Base-by-base conservation (phyloP, 371 early-diverging fungal species). In the Paraphysoderma sedebokerense region DNA sequence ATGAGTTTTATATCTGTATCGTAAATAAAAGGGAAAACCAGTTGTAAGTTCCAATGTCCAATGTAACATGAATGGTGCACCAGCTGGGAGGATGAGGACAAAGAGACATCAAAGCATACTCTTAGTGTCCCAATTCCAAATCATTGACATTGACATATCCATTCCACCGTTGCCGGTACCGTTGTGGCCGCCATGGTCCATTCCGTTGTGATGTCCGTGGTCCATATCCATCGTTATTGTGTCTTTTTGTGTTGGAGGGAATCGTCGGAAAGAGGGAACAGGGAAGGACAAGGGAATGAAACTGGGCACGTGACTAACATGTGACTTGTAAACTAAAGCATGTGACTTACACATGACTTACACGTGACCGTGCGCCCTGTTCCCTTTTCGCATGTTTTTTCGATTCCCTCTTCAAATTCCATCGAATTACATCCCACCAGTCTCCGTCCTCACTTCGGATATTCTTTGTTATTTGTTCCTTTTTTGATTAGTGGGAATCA, bases 111-210 rank as follows among this genome's bases (percentile, higher is more conserved):
- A n/a, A n/a, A n/a, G n/a, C n/a, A n/a, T n/a, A n/a, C n/a, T 28
- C 5, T 22, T 28, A 20, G 42, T 42, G 27, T 5, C 15, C 42
- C 42, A 42, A 4, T 42, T 42, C 42, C 42, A 42, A 17, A n/a
- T 28, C 42, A 42, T 42, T 9, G 2, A 7, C 42, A 42, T 42
- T 28, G 5, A 5, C 28, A 24, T 22, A 17, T 27, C 42, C 42
- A 42, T 42, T 17, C 28, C 42, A 7, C 20, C 20, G 5, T 36
- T 20, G 20, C 17, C 28, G 41, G 15, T 15, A 29, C 19, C 17
- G 19, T 13, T n/a, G n/a, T n/a, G n/a, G 41, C 41, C 28, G 41
- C 41, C 41, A 29, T 40, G 41, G 41, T 40, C 41, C 41, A 40
- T 40, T 26, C 40, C 40, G 40, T n/a, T n/a, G n/a, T n/a, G n/a